These are phyloP conservation scores for Kockiozyma suomiensis DNA, from an alignment of 805 yeast species.

Conservation along the genomic window DNA sequence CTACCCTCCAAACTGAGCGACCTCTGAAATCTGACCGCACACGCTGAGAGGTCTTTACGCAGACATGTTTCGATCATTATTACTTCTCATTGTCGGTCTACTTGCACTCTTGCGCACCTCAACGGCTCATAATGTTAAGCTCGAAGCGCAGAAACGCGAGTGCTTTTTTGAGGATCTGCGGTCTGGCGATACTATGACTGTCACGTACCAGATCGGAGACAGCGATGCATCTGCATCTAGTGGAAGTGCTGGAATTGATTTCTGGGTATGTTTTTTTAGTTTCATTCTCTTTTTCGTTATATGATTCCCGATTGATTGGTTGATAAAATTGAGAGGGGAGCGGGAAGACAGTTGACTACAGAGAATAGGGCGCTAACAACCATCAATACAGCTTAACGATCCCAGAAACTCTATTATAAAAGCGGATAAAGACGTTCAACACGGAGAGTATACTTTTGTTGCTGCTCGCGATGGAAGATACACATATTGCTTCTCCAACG, in stretches of 20 bases:
- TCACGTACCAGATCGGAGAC: slow-evolving; percentile 91
- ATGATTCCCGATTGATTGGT: too few relatives aligned
- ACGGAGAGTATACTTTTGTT: slow-evolving; percentile 73
- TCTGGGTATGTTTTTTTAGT: slow-evolving; percentile 29
- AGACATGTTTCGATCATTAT: neutral
- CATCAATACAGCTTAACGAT: slow-evolving; percentile 47
- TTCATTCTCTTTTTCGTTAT: neutral
- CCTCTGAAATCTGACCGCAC: neutral
- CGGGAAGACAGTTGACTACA: too few relatives aligned
- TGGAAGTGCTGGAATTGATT: slow-evolving; percentile 34
- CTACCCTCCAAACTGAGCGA: neutral
- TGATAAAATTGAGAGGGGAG: too few relatives aligned
- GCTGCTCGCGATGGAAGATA: slow-evolving; percentile 73
- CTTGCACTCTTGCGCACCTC: neutral
- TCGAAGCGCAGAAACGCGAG: slow-evolving; percentile 36
- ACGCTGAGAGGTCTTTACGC: too few relatives aligned
- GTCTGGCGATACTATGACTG: slow-evolving; percentile 81
- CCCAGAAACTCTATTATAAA: slow-evolving; percentile 56
- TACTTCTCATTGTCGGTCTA: neutral
- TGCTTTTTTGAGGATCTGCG: slow-evolving; percentile 87
- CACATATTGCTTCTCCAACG: slow-evolving; percentile 90
- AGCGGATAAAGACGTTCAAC: slow-evolving; percentile 60
- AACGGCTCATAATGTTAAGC: slow-evolving; percentile 35
- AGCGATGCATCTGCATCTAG: slow-evolving; percentile 52
- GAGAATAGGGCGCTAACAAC: too few relatives aligned